Conservation (phyloP, 1,284 basidiomycete species). For the Ganoderma resinaceum region DNA sequence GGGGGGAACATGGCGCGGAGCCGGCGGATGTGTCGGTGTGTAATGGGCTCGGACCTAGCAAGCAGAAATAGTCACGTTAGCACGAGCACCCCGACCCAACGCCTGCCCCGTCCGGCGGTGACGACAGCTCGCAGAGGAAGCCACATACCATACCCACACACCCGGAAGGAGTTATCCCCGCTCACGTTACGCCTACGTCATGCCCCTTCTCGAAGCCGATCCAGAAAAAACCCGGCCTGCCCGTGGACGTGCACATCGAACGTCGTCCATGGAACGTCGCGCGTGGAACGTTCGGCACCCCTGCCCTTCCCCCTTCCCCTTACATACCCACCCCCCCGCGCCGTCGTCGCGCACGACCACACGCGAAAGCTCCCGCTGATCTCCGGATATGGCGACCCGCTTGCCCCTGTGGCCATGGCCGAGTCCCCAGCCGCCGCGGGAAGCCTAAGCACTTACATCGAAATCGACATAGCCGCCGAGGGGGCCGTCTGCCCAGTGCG, state of each 20-base stretch:
- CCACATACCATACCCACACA: background rate
- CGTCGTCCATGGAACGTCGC: no score
- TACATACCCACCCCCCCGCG: no score
- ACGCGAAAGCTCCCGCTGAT: background rate
- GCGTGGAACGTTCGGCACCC: background rate
- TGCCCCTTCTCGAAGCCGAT: background rate
- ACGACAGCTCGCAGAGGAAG: background rate
- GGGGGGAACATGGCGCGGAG: background rate
- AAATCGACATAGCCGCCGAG: no score
- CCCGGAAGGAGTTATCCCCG: background rate
- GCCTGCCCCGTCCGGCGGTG: background rate
- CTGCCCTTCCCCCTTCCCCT: no score
- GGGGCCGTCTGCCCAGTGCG: no score
- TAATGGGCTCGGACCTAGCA: background rate
- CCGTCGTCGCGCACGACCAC: background rate
- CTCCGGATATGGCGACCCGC: background rate
- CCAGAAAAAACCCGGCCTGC: background rate
- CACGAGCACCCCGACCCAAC: no score
- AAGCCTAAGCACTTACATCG: no score
- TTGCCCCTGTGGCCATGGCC: background rate
- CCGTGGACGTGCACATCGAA: no score
- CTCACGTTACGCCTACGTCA: background rate
- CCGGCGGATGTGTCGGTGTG: no score
- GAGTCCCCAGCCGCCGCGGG: no score
- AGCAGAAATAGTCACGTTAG: no score